phyloP scores from a whole-genome alignment of 2,329 filamentous ascomycete species.

The Calonectria pteridis region DNA sequence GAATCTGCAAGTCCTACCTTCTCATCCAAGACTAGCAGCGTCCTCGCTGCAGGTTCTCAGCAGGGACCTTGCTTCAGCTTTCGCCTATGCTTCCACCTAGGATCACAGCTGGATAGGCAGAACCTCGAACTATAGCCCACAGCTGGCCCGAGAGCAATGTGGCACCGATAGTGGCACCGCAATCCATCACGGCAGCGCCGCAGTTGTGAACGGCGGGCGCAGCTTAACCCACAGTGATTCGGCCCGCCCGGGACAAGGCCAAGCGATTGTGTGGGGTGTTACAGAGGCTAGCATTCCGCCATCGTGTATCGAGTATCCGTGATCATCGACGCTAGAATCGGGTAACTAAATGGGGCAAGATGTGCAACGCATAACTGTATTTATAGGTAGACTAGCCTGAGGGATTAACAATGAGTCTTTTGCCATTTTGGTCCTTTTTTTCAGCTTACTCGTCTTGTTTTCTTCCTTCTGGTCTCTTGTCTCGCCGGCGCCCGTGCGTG shows the following conservation, averaged over 20 bases:
- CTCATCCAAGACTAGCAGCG: neutral
- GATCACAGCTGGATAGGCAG: neutral
- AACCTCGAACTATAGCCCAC: neutral
- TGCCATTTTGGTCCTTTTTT: neutral
- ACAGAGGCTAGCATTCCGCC: neutral
- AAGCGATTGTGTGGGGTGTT: neutral
- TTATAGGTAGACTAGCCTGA: neutral
- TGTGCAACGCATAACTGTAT: slow-evolving; percentile 2
- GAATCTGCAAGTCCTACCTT: neutral
- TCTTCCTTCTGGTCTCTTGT: neutral
- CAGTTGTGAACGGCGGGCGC: neutral
- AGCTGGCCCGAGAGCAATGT: neutral
- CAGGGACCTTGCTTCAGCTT: neutral
- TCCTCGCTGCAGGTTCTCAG: neutral
- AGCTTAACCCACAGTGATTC: neutral
- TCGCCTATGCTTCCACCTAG: neutral
- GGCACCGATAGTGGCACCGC: neutral
- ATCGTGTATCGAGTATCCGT: neutral
- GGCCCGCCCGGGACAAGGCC: neutral
- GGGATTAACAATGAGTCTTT: neutral
- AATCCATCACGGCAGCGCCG: neutral
- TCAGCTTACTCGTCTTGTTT: neutral
- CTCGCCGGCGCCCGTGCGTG: neutral
- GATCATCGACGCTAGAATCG: slow-evolving; percentile 10
- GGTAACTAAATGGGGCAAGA: neutral